Base-by-base conservation (phyloP, 805 yeast genomes). In the Yarrowia sp. region DNA sequence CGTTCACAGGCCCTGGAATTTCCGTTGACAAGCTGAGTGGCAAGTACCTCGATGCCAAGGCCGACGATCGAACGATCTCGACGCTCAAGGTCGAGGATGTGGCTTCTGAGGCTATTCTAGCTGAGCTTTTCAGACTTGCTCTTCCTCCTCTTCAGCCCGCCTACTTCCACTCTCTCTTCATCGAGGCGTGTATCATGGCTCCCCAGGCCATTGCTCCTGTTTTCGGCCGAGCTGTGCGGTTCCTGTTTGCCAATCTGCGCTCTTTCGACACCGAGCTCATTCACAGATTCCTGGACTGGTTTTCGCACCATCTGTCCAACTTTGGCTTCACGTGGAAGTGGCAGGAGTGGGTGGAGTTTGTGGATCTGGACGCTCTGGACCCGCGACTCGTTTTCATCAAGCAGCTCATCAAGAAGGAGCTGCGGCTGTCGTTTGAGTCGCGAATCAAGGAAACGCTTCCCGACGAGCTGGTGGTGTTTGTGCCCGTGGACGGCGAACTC, bases 291-390 rank as follows among this genome's bases (percentile, higher is more conserved):
- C 81, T 91, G 73, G 94, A 90, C 77, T 95, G 98, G 98, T 88
- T 96, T 81, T 84, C 96, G 1, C 88, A 91, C 68, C 99, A 95
- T 78, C 85, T 95, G 76, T 90, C 96, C 73, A 95, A 94, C 76
- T 95, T 94, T 77, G 92, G 90, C 68, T 95, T 91, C 79, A 91
- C 93, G 43, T 95, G 99, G 99, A 92, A 92, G 75, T 95, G 99
- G 99, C 86, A 85, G 70, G 98, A 93, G 77, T 95, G 99, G 99
- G 85, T 83, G 34, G 76, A 72, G 12, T 82, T 80, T 56, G 56
- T 60, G 17, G 77, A 80, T 9, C 76, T 79, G 40, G 79, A 82
- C 36, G 73, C 74, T 15, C 86, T 85, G 73, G 93, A 91, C 74
- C 97, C 98, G 13, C 86, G 86, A 71, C 82, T 85, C 70, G 85